Percentiles rank a stretch among this genome's conserved stretches.
These are phyloP conservation scores for Nemania abortiva DNA, from an alignment of 2,329 filamentous ascomycete genomes.

Conservation along the genomic window DNA sequence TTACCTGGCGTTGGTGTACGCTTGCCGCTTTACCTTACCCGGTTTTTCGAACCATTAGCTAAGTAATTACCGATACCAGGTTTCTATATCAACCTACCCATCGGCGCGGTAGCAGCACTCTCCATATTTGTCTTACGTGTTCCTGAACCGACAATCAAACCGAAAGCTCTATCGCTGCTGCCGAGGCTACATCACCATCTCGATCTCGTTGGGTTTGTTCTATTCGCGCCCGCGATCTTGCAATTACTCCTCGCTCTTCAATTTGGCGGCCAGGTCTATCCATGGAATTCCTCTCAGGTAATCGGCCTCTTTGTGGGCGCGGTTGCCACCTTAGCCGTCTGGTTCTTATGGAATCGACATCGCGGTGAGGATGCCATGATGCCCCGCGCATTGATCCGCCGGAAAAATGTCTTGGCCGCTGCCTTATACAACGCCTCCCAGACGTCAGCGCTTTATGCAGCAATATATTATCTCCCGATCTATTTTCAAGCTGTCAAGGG, in stretches of 20 bases:
- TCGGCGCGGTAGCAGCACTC: neutral
- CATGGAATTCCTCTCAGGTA: conserved; percentile 47
- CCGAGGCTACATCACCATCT: conserved; percentile 35
- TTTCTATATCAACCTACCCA: conserved; percentile 16
- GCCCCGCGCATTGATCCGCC: conserved; percentile 34
- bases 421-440: conserved; percentile 39
- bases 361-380: conserved; percentile 45
- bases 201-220: conserved; percentile 37
- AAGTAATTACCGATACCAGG: too few relatives aligned
- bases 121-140: neutral
- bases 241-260: conserved; percentile 50
- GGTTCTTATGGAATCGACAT: conserved; percentile 42
- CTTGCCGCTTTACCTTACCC: too few relatives aligned
- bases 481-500: conserved; percentile 51
- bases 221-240: conserved; percentile 50
- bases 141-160: neutral
- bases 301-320: conserved; percentile 44
- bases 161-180: neutral
- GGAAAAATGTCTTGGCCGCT: conserved; percentile 33
- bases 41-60: too few relatives aligned
- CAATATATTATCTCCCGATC: conserved; percentile 44
- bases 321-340: conserved; percentile 39
- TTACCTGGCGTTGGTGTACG: conserved; percentile 38
- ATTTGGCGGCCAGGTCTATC: conserved; percentile 48
- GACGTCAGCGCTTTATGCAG: conserved; percentile 38